Conservation (phyloP, 164 flowering plant genomes). For the Litsea cubeba region DNA sequence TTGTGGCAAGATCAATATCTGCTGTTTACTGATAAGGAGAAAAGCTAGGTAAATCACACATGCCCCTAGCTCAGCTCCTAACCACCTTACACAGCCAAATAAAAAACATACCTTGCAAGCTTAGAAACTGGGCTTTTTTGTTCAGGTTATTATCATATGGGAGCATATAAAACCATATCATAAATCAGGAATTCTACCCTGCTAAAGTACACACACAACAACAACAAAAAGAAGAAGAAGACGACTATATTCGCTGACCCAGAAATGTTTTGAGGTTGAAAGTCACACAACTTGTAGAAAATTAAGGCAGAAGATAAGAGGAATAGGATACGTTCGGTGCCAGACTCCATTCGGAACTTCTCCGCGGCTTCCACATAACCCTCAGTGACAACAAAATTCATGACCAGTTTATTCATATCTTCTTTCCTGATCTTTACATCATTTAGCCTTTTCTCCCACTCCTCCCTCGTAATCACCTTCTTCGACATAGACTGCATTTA, state of each 20-base stretch:
- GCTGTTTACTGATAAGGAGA: slow-evolving; percentile 62
- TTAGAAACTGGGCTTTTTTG: not conserved
- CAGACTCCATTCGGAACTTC: slow-evolving; percentile 78
- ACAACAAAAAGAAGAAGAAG: not conserved
- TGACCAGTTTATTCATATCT: slow-evolving; percentile 90
- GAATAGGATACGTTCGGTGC: slow-evolving; percentile 79
- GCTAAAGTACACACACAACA: too few relatives aligned
- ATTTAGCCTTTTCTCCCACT: slow-evolving; percentile 87
- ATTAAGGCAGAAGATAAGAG: not conserved
- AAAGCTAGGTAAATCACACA: not conserved
- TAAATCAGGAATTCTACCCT: not conserved
- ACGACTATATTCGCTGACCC: not conserved
- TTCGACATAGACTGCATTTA: slow-evolving; percentile 55
- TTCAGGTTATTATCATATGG: not conserved
- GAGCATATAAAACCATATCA: not conserved
- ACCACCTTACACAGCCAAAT: not conserved
- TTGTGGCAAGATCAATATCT: slow-evolving; percentile 84
- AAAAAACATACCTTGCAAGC: not conserved
- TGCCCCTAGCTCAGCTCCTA: not conserved
- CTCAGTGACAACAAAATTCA: slow-evolving; percentile 94
- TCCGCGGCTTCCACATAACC: slow-evolving; percentile 87
- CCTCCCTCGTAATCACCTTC: slow-evolving; percentile 78
- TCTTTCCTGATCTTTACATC: slow-evolving; percentile 77
- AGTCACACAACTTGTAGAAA: not conserved
- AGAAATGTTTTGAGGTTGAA: not conserved